These are phyloP conservation scores for Coemansia sp. DNA, from an alignment of 192 early-diverging fungal species.

Conservation along the genomic window DNA sequence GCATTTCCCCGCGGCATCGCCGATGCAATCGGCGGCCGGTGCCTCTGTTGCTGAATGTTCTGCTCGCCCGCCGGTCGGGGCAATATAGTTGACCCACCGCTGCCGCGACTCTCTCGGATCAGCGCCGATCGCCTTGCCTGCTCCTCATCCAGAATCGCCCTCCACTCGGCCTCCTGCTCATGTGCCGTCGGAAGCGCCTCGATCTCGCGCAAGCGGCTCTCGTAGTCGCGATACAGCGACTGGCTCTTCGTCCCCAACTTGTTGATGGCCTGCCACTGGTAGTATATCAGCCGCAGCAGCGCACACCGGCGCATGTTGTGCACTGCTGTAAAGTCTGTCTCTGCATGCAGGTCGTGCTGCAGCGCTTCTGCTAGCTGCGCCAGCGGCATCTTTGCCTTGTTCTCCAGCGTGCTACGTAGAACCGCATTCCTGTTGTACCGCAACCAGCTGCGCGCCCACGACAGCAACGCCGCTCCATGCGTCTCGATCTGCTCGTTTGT, in stretches of 20 bases:
- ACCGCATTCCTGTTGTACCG: slow-evolving; percentile 53
- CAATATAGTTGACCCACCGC: slow-evolving; percentile 16
- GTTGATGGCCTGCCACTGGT: slow-evolving; percentile 41
- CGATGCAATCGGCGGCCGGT: not conserved
- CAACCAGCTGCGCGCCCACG: slow-evolving; percentile 56
- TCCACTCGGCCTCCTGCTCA: slow-evolving; percentile 48
- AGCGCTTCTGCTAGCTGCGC: slow-evolving; percentile 45
- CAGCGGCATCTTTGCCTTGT: slow-evolving; percentile 28
- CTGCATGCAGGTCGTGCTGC: slow-evolving; percentile 47
- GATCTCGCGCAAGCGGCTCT: slow-evolving; percentile 40
- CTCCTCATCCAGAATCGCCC: slow-evolving; percentile 30
- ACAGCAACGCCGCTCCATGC: slow-evolving; percentile 31
- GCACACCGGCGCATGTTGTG: slow-evolving; percentile 32
- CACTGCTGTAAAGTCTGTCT: slow-evolving; percentile 29
- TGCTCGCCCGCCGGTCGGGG: slow-evolving; percentile 14
- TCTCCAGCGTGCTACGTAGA: slow-evolving; percentile 41
- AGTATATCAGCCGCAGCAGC: slow-evolving; percentile 44
- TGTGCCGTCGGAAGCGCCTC: slow-evolving; percentile 27
- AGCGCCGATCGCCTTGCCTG: slow-evolving; percentile 26
- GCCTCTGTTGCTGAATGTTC: slow-evolving; percentile 8
- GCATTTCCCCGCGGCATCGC: slow-evolving; percentile 1
- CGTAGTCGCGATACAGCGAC: slow-evolving; percentile 52
- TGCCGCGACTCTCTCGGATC: slow-evolving; percentile 33
- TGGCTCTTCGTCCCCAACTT: slow-evolving; percentile 52
- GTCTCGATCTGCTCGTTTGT: slow-evolving; percentile 41